Evolutionary conservation across 352 stramenopile species (phyloP), one percentile per base, ranked within the genome.

Genomic region (Phytophthora quininea): DNA sequence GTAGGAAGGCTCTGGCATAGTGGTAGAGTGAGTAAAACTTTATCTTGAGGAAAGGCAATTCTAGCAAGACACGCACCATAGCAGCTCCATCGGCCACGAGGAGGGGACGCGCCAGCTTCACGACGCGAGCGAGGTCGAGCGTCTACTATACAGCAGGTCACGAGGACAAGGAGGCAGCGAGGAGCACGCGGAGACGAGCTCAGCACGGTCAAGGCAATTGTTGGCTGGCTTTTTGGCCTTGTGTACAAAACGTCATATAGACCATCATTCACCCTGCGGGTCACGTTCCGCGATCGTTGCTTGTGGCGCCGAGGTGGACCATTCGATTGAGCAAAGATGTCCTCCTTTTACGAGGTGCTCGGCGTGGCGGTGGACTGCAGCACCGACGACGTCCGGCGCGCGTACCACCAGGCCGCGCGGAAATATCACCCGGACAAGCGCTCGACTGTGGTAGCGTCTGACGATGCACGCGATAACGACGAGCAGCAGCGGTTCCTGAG

Each of bases 371-470:
- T 59, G 32, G 60, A 67, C 61, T 90, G 82, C 71, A 82, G 71
- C 8, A 12, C 49, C n/a, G 84, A 88, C 11, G 84, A 91, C 47
- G 62, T 94, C 54, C 84, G 86, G 12, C 81, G 77, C 37, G 86
- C 86, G 30, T 95, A 95, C 67, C 82, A 93, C 53, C 78, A 82
- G 32, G 80, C 79, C 3, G 83, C 78, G 3, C 76, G 84, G 3
- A 71, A 67, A 48, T 74, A 74, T 31, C 87, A 95, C 38, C 87
- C 87, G 15, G 87, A 95, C 69, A 92, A 91, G 72, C 74, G 77
- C 27, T 38, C 27, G 2, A 56, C 56, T 52, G 60, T 27, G 14
- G 27, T 47, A 24, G 30, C 43, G 15, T 14, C 27, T 31, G 35
- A 37, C 6, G 19, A 24, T 1, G 35, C 52, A 29, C 24, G 30